Conservation (phyloP, 1,284 basidiomycete species). For the Gymnopus androsaceus region DNA sequence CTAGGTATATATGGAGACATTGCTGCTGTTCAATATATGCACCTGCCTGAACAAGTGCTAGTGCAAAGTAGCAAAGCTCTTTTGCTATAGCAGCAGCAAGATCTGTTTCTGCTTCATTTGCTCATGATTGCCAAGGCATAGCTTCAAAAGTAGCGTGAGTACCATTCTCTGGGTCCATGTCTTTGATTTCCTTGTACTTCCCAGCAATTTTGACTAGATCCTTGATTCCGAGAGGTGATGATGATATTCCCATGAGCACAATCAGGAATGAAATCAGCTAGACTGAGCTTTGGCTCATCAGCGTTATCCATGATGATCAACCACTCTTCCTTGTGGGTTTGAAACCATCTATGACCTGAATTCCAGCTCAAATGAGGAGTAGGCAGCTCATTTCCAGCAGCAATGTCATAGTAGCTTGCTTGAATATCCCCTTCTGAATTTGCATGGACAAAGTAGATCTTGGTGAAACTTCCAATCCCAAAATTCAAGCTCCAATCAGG, state of each 20-base stretch:
- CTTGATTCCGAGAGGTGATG: constrained; percentile 9
- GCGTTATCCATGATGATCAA: constrained; percentile 10
- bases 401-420: constrained; percentile 3
- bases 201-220: neutral
- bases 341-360: neutral
- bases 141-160: neutral
- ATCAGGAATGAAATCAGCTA: neutral
- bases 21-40: neutral
- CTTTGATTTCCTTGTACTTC: neutral
- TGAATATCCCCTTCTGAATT: neutral
- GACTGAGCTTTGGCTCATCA: constrained; percentile 4
- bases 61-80: neutral
- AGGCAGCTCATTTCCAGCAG: neutral
- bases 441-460: neutral
- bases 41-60: neutral
- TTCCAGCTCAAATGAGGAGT: neutral
- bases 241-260: constrained; percentile 14
- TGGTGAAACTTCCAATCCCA: neutral
- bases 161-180: neutral
- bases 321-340: neutral
- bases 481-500: neutral
- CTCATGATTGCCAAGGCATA: neutral
- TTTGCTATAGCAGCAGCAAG: neutral
- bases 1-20: neutral
- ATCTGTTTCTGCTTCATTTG: neutral